Conservation (phyloP, 1,139 yeast species). For the Magnusiomyces ingens region DNA sequence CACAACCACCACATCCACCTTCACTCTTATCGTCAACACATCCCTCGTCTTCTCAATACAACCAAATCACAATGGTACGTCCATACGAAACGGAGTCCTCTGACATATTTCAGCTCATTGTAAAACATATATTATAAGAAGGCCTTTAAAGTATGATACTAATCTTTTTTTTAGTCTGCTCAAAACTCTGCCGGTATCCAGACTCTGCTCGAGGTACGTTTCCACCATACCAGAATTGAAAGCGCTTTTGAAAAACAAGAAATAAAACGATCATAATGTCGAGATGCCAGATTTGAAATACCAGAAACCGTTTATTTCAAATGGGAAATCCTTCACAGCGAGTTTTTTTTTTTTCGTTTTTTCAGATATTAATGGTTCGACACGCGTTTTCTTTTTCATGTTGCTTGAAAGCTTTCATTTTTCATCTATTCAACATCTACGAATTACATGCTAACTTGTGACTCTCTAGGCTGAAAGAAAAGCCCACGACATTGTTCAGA, state of each 20-base stretch:
- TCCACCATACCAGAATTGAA: neutral
- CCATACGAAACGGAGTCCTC: too few species aligned
- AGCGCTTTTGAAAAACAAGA: too few species aligned
- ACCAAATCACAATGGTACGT: constrained; percentile 10
- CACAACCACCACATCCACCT: neutral
- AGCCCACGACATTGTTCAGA: constrained; percentile 90
- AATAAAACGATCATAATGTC: too few species aligned
- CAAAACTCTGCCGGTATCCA: constrained; percentile 40
- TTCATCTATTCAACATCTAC: too few species aligned
- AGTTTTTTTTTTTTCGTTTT: too few species aligned
- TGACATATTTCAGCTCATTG: too few species aligned
- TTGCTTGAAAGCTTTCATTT: too few species aligned
- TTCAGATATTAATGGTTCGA: too few species aligned
- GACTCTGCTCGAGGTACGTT: constrained; percentile 36
- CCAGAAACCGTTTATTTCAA: too few species aligned
- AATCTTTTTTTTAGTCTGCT: constrained; percentile 31
- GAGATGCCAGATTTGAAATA: too few species aligned
- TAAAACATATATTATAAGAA: neutral
- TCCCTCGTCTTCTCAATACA: neutral
- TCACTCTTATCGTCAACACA: neutral
- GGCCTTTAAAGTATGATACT: neutral
- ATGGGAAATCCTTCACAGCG: too few species aligned
- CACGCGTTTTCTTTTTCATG: too few species aligned
- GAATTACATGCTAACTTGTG: neutral
- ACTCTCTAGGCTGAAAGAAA: constrained; percentile 78